Base-by-base conservation (phyloP, 1,139 yeast species). In the Pichia inconspicua region DNA sequence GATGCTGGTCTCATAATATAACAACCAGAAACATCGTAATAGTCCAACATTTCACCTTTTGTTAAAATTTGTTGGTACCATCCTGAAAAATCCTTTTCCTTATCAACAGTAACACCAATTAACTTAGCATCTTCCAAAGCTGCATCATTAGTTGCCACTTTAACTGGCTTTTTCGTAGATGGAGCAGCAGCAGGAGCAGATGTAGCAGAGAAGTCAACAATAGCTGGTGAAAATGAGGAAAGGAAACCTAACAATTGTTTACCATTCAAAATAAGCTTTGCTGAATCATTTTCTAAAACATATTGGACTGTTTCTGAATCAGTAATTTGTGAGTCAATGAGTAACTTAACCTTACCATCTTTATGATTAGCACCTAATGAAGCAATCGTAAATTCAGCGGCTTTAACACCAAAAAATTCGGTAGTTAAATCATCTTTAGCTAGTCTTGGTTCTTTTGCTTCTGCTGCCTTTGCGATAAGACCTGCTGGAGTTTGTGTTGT, bases 21-120 rank as follows among this genome's bases (percentile, higher is more conserved):
- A 74, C 99, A 94, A 58, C 99, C 99, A 41, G 97, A 90, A 48
- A 94, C 97, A 66, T 94, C 98, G 64, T 94, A 92, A 73, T 94
- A 94, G 67, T 94, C 98, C 64, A 94, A 76, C 95, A 94, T 87
- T 70, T 94, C 98, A 68, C 96, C 95, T 73, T 94, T 94, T 61
- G 92, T 84, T 55, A 89, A 77, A 51, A 94, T 84, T 73, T 94
- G 97, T 57, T 90, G 89, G 73, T 92, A 94, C 99, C 99, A 94
- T 47, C 89, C 81, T 53, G 98, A 81, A 74, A 94, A 94, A 65
- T 94, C 98, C 62, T 80, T 75, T 54, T 82, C 77, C 72, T 92
- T 94, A 67, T 89, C 96, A 46, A 85, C 95, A 43, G 97, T 94
- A 65, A 94, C 90, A 67, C 98, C 98, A 59, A 92, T 88, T 62